A percentile compares a stretch with the other conserved stretches of the same genome.
These are phyloP conservation scores for Sarocladium oryzae DNA, from an alignment of 2,329 filamentous ascomycete genomes.

Conservation along the genomic window DNA sequence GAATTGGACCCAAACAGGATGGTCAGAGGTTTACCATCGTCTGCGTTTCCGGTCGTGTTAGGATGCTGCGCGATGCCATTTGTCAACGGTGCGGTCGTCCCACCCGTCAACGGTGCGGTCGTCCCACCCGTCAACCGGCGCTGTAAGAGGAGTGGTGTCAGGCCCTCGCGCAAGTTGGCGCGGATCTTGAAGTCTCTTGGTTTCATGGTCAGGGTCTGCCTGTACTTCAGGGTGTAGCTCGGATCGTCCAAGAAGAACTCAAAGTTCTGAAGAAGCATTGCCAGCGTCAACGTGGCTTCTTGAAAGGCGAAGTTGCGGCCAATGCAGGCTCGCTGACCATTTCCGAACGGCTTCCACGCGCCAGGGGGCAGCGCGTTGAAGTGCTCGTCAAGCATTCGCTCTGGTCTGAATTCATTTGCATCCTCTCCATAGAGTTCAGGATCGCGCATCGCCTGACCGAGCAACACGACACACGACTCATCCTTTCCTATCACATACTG, in stretches of 20 bases:
- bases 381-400: conserved; percentile 53
- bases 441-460: neutral
- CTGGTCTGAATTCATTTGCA: conserved; percentile 50
- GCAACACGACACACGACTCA: neutral
- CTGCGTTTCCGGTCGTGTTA: neutral
- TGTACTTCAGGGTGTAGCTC: conserved; percentile 48
- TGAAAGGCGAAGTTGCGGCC: conserved; percentile 13
- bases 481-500: neutral
- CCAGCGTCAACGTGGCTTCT: conserved; percentile 18
- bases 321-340: conserved; percentile 13
- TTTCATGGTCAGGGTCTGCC: conserved; percentile 55
- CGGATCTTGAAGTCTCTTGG: conserved; percentile 46
- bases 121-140: neutral
- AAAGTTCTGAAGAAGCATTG: conserved; percentile 61
- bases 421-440: conserved; percentile 22
- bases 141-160: neutral
- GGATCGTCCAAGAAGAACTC: conserved; percentile 54
- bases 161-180: neutral
- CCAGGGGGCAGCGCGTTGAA: conserved; percentile 41
- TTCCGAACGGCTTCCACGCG: conserved; percentile 12
- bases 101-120: neutral
- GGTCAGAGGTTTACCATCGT: conserved; percentile 40
- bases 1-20: conserved; percentile 39
- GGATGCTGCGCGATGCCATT: neutral
- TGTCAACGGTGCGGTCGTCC: neutral